Conservation (phyloP, 768 basidiomycete species). For the Phlegmacium glaucopus region DNA sequence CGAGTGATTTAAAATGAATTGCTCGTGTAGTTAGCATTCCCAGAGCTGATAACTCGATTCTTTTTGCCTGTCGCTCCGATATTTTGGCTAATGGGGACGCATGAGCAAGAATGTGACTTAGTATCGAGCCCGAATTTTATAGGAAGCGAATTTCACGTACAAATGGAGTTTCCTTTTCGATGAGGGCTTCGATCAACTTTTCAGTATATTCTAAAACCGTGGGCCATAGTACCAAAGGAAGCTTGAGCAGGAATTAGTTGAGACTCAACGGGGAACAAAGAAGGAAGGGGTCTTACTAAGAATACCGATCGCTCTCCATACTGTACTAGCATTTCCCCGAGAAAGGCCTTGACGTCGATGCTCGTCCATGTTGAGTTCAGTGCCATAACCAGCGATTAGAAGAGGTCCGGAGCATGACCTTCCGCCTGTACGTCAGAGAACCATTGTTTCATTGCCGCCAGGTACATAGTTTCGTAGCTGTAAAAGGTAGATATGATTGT, state of each 20-base stretch:
- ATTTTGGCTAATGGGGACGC: conserved; percentile 6
- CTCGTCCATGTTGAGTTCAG: not conserved
- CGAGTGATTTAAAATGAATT: conserved; percentile 7
- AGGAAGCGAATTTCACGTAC: too few relatives aligned
- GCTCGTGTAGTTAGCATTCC: conserved; percentile 4
- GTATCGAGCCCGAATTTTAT: too few relatives aligned
- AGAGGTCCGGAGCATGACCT: conserved; percentile 7
- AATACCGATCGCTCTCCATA: conserved; percentile 6
- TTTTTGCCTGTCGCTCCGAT: not conserved
- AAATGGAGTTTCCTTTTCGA: conserved; percentile 13
- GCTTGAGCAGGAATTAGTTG: not conserved
- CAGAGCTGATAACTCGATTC: not conserved
- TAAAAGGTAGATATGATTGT: conserved; percentile 1
- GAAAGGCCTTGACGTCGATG: conserved; percentile 1
- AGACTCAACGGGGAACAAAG: too few relatives aligned
- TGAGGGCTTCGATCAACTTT: conserved; percentile 8
- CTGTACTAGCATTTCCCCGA: not conserved
- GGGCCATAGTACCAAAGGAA: conserved; percentile 14
- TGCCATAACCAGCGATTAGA: conserved; percentile 3
- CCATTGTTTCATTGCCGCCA: conserved; percentile 5
- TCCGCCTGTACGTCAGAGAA: conserved; percentile 1
- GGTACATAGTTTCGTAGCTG: not conserved
- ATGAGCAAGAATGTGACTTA: conserved; percentile 4
- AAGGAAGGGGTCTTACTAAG: conserved; percentile 2
- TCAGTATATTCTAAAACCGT: conserved; percentile 8